Base-by-base conservation (phyloP, 495 filamentous ascomycete species). In the Niebla homalea region DNA sequence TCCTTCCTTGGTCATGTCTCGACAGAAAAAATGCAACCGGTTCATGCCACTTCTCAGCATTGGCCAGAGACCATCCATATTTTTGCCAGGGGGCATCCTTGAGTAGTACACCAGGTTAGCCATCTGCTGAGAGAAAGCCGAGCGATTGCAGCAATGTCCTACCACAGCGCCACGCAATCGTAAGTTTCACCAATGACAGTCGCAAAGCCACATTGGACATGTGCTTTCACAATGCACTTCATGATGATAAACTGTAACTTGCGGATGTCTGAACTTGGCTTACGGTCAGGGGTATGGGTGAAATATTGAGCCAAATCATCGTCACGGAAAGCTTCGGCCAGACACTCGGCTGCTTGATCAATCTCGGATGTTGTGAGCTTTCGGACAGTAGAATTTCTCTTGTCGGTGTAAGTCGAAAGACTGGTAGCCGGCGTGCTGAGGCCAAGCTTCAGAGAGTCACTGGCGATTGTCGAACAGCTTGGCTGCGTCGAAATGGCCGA, bases 131-230 rank as follows among this genome's bases (percentile, higher is more conserved):
- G 21, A 41, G 8, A 15, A n/a, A 19, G 39, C 21, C 18, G 39
- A n/a, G 18, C 15, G 1, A 22, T 6, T 16, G 3, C 16, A 41
- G 21, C 42, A 44, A 29, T 44, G 16, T 10, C 38, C 16, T 72
- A 88, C 85, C 85, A 90, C 36, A 90, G 70, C 50, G 83, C 83
- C 48, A 89, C 81, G 49, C 74, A 76, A 59, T 83, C 85, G 62
- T 81, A 86, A 55, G 87, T 74, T 40, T 78, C 75, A 3, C 85
- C 85, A 58, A 83, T 76, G 19, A 79, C 78, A 20, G 81, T 80
- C 37, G 80, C 85, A 39, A 87, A 55, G 19, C 85, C 85, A 46
- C 77, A 80, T 50, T 83, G 70, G 61, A 73, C 76, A 60, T 87
- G 84, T 46, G 83, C 78, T 29, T 83, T 77, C 35, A 80, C 79